Conservation (phyloP, 2,329 filamentous ascomycete species). For the Parastagonospora avenae region DNA sequence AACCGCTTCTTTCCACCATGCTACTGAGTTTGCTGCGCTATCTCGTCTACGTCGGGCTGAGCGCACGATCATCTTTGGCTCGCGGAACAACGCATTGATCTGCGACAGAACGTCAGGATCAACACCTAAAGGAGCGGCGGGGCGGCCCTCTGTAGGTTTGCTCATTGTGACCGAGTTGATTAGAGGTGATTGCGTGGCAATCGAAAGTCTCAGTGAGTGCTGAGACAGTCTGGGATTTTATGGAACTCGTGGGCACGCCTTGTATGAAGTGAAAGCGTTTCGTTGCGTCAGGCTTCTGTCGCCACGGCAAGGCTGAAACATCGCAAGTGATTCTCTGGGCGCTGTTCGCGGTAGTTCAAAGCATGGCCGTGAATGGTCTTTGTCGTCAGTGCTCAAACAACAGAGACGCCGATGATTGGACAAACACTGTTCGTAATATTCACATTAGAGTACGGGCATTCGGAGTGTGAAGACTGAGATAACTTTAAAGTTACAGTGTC, state of each 20-base stretch:
- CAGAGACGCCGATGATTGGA: background rate
- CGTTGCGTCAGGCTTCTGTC: background rate
- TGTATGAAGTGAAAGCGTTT: background rate
- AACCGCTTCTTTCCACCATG: background rate
- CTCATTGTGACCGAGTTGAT: background rate
- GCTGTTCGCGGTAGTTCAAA: background rate
- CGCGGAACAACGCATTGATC: background rate
- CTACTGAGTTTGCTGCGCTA: background rate
- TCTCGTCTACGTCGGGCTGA: too few species aligned
- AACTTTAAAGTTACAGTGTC: background rate
- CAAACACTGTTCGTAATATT: background rate
- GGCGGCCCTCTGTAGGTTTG: background rate
- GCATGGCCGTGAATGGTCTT: background rate
- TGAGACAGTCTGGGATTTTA: background rate
- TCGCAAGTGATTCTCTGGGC: background rate
- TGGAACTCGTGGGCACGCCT: background rate
- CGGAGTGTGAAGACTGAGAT: background rate
- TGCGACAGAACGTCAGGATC: background rate
- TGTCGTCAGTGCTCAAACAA: background rate
- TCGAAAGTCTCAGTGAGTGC: background rate
- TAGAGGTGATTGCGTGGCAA: background rate
- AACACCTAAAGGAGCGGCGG: background rate
- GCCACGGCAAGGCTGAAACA: too few species aligned
- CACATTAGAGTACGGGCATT: background rate
- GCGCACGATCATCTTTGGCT: background rate